phyloP scores from a whole-genome alignment of 1,139 yeast genomes.

The Hemisphaericaspora xylanilytica region DNA sequence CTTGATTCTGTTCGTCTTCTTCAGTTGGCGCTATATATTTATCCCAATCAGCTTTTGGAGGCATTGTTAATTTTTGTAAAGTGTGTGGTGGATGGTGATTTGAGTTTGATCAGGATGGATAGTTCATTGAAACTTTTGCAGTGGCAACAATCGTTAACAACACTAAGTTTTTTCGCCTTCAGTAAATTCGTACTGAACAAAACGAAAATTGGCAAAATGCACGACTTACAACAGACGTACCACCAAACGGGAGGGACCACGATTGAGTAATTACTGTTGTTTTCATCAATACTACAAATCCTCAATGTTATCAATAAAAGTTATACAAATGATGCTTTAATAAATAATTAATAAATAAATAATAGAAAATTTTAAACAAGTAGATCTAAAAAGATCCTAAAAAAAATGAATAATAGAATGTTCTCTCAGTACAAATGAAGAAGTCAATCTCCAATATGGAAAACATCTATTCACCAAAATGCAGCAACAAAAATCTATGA shows the following conservation, averaged over 20 bases:
- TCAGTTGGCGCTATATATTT: slow-evolving; percentile 86
- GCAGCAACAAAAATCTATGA: slow-evolving; percentile 3
- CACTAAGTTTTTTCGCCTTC: no score
- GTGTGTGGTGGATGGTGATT: neutral
- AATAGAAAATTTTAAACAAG: neutral
- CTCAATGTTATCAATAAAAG: neutral
- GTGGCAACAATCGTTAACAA: no score
- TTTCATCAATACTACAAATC: neutral
- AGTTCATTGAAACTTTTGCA: neutral
- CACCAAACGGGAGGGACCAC: no score
- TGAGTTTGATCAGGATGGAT: slow-evolving; percentile 1
- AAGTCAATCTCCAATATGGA: no score
- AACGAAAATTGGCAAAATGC: no score
- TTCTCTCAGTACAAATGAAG: no score
- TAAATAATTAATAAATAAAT: slow-evolving; percentile 2
- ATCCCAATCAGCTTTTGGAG: slow-evolving; percentile 95
- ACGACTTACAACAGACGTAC: no score
- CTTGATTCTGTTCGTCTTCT: slow-evolving; percentile 59
- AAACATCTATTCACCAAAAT: no score
- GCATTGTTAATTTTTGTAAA: slow-evolving; percentile 40
- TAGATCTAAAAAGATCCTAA: neutral
- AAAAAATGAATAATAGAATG: neutral
- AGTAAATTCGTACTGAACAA: no score
- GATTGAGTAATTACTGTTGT: neutral
- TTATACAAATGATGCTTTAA: neutral